Evolutionary conservation across 345 rosid genomes (phyloP), one percentile per base, ranked within the genome.

Genomic region (Turritis glabra): DNA sequence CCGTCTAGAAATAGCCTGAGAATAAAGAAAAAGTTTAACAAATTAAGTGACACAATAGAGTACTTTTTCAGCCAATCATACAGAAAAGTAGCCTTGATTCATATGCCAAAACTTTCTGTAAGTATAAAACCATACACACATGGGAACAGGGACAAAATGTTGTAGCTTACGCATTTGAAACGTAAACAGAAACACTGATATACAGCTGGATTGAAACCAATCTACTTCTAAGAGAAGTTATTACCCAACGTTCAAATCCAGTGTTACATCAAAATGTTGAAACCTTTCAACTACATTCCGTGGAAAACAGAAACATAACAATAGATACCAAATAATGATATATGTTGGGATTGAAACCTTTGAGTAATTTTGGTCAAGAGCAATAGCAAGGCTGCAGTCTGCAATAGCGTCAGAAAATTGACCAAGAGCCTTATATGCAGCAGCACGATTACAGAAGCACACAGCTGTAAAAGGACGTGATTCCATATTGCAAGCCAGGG

Each of bases 401-500:
- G 99, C 94, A 80, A 89, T 89, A 60, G 98, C 98, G 73, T 92
- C 98, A 35, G 86, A 85, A 26, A 85, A 70, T 81, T 89, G 97
- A 72, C 94, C 90, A 78, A 88, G 65, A 40, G 92, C 89, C 67
- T 90, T 92, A 83, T 85, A 86, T 11, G 97, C 93, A 38, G 97
- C 98, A 76, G 99, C 98, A 76, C 99, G 97, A 82, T 92, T 95
- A 80, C 97, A 95, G 78, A 90, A 90, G 80, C 99, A 95, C 74
- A 90, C 82, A 57, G 98, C 99, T 26, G 97, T 89, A 82, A 89
- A 92, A 63, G 97, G 89, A 32, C 92, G 92, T 54, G 97, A 90
- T 77, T 95, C 96, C 77, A 89, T 83, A 61, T 84, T 85, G 83
- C 81, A 80, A 48, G 91, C 85, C 78, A 92, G 75, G 46, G 98